Evolutionary conservation across 2,329 filamentous ascomycete genomes (phyloP), one percentile per base, ranked within the genome.

Genomic region (Cladosporium sp.): DNA sequence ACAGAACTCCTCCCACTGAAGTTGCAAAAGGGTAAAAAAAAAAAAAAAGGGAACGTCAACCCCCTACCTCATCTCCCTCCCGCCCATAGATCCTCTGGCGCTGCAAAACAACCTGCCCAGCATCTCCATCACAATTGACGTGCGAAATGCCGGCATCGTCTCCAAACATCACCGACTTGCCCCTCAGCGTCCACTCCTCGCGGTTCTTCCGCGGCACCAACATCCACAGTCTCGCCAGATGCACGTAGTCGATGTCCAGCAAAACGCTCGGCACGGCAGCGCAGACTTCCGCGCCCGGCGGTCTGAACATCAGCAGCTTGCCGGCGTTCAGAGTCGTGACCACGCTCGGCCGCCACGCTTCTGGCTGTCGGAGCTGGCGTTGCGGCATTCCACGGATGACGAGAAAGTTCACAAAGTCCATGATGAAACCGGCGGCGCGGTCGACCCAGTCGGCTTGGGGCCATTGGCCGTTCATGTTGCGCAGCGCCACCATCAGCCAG

Each of bases 101-200:
- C 53, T 26, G 6, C 35, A 40, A 18, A 11, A 63, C 61, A 46
- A 71, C 69, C 26, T 67, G 64, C 56, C 66, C 67, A 65, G 66
- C 68, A 16, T 69, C 72, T n/a, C 65, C 62, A 46, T 67, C 66
- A 8, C 55, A 62, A 29, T 70, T 65, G 64, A 74, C 66, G 28
- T 70, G 64, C 57, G 69, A 66, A 61, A 73, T 68, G 11, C 71
- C 73, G 8, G 68, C 31, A 64, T 75, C 73, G 64, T 80, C 79
- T 21, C 76, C 77, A 72, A 81, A 80, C 7, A 81, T 65, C 2
- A 77, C 73, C 1, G 75, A 75, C 70, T 81, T 81, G 3, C 74
- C 74, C 35, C 77, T 70, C 31, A 81, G 44, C 1, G 75, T 79
- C 80, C 80, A 81, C 29, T 76, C 74, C 8, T 65, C 52, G 29